Evolutionary conservation across 129 eudicot genomes (phyloP), one percentile per base, ranked within the genome.

Genomic region (Ambrosia artemisiifolia): DNA sequence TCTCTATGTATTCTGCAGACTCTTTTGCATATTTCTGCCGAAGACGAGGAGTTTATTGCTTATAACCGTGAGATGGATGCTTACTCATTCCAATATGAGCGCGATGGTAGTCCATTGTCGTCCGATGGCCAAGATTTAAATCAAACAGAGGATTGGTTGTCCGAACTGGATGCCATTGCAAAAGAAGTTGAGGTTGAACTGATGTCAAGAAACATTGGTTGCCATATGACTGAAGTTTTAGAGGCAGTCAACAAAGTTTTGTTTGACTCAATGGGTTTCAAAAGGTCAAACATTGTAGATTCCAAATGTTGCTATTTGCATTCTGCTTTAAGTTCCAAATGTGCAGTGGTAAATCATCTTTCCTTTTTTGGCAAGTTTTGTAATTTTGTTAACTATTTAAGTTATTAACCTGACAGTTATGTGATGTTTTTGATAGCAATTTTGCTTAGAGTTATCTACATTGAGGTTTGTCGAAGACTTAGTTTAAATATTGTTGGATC

Each of bases 191-290:
- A n/a, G n/a, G n/a, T n/a, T n/a, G n/a, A n/a, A n/a, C n/a, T n/a
- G n/a, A n/a, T n/a, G n/a, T n/a, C n/a, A n/a, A n/a, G n/a, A n/a
- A n/a, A n/a, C n/a, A n/a, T n/a, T n/a, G n/a, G n/a, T n/a, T n/a
- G n/a, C n/a, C n/a, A n/a, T n/a, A n/a, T n/a, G n/a, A 78, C 78
- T 63, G 90, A 92, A 79, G 87, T 91, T 73, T 69, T 91, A 59
- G 95, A 88, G 72, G 97, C 92, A 7, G 97, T 91, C 14, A 92
- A 91, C 79, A 62, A 82, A 57, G 92, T 91, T 59, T 85, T 91
- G 78, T 91, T 91, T 40, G 84, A 86, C 72, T 76, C 78, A 17
- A 72, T 87, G 76, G 89, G 95, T 43, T 86, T 91, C 62, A 80
- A 84, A 79, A 82, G 97, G 82, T 78, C 89, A 65, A 76, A 88